Evolutionary conservation across 352 stramenopile genomes (phyloP).

Genomic region (Phytopythium boreale): DNA sequence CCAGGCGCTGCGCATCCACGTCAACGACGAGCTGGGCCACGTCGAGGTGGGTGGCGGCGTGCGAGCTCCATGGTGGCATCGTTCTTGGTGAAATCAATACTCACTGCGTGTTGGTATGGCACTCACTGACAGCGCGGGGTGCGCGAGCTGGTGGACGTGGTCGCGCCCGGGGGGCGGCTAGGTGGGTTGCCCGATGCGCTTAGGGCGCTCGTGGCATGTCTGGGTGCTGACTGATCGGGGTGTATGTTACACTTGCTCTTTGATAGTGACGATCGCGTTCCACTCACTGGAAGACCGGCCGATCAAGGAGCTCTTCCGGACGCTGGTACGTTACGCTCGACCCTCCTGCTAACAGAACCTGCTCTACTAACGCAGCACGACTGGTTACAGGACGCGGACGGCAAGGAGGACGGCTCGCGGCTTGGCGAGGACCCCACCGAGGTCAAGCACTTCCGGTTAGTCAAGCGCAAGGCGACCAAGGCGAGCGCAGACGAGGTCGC

Average conservation of each 20-base stretch:
- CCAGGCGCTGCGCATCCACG: slow-evolving; percentile 75
- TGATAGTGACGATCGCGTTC: slow-evolving; percentile 73
- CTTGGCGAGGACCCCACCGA: slow-evolving; percentile 25
- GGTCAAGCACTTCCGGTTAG: slow-evolving; percentile 53
- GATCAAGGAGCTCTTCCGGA: slow-evolving; percentile 76
- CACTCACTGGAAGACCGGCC: slow-evolving; percentile 82
- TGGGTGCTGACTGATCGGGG: not conserved
- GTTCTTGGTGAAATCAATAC: not conserved
- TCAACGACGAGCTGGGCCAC: slow-evolving; percentile 79
- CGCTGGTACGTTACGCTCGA: slow-evolving; percentile 30
- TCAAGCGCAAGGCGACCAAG: slow-evolving; percentile 65
- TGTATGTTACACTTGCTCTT: too few species aligned
- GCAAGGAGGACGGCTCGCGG: slow-evolving; percentile 13
- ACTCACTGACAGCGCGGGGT: slow-evolving; percentile 29
- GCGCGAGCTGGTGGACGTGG: slow-evolving; percentile 42
- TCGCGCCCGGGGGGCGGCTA: slow-evolving; percentile 57
- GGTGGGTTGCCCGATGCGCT: slow-evolving; percentile 13
- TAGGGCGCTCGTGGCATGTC: not conserved
- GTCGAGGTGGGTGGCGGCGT: slow-evolving; percentile 29
- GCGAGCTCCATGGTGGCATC: not conserved
- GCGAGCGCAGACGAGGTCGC: slow-evolving; percentile 60
- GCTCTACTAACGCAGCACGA: not conserved
- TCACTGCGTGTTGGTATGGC: not conserved
- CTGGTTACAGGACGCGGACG: slow-evolving; percentile 31
- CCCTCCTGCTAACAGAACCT: not conserved